phyloP scores from a whole-genome alignment of 2,329 filamentous ascomycete genomes.

The Sarocladiaceae sp. region DNA sequence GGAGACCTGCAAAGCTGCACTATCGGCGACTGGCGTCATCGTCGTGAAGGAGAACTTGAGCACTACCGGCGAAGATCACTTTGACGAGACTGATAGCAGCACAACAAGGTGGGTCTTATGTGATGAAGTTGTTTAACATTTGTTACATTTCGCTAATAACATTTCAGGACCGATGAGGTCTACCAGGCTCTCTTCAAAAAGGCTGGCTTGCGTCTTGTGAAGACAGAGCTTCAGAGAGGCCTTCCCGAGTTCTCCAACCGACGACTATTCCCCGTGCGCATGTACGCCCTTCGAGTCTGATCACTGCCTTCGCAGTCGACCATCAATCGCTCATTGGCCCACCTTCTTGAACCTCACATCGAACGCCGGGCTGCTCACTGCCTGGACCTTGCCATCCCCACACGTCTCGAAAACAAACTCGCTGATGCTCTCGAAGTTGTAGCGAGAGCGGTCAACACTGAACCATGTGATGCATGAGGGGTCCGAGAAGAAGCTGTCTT shows the following conservation, averaged over 20 bases:
- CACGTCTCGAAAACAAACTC: slow-evolving; percentile 23
- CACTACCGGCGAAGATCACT: slow-evolving; percentile 56
- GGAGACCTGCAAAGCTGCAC: slow-evolving; percentile 46
- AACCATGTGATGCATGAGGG: background rate
- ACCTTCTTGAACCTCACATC: slow-evolving; percentile 24
- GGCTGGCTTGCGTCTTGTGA: slow-evolving; percentile 65
- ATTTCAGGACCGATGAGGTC: slow-evolving; percentile 60
- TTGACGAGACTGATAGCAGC: slow-evolving; percentile 70
- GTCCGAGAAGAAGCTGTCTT: slow-evolving; percentile 17
- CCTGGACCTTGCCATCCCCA: slow-evolving; percentile 11
- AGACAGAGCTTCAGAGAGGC: slow-evolving; percentile 67
- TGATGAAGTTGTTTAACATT: background rate
- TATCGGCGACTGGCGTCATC: slow-evolving; percentile 27
- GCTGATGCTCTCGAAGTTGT: slow-evolving; percentile 25
- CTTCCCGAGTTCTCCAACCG: slow-evolving; percentile 51
- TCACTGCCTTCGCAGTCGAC: background rate
- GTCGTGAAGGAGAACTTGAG: slow-evolving; percentile 65
- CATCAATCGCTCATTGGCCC: slow-evolving; percentile 6
- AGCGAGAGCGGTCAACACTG: slow-evolving; percentile 26
- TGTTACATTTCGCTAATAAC: slow-evolving; percentile 10
- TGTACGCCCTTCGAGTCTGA: slow-evolving; percentile 67
- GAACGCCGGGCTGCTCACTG: slow-evolving; percentile 21
- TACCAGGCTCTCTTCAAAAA: slow-evolving; percentile 66
- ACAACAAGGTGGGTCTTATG: slow-evolving; percentile 60
- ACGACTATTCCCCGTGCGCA: slow-evolving; percentile 65